Percentiles rank a stretch among this genome's conserved stretches.
Evolutionary conservation across 139 green algal species (phyloP).

Genomic region (Trebouxia sp.): DNA sequence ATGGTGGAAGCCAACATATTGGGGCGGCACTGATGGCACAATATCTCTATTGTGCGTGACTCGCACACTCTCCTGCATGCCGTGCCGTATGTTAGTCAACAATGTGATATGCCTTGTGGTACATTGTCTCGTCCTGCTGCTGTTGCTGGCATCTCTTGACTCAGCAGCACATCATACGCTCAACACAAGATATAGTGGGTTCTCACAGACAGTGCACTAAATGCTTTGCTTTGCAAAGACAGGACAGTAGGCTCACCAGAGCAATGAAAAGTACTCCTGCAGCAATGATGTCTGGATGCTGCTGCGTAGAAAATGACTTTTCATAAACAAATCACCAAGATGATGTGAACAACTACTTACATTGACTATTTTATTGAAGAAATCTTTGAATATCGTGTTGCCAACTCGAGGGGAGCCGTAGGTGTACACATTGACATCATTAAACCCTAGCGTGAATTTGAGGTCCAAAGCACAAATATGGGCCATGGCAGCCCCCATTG

Average conservation of each 20-base stretch:
- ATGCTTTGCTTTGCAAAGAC: background rate
- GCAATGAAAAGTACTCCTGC: conserved; percentile 33
- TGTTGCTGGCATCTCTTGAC: too few species aligned
- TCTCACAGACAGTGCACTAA: too few species aligned
- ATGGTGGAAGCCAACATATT: conserved; percentile 66
- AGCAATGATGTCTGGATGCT: too few species aligned
- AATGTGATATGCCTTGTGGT: too few species aligned
- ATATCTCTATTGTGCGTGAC: conserved; percentile 92
- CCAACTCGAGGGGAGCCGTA: conserved; percentile 87
- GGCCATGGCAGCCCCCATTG: conserved; percentile 65
- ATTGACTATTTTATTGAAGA: conserved; percentile 48
- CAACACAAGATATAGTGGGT: too few species aligned
- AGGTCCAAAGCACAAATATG: conserved; percentile 62
- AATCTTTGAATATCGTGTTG: conserved; percentile 72
- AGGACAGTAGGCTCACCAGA: too few species aligned
- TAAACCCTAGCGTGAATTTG: conserved; percentile 30
- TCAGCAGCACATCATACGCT: too few species aligned
- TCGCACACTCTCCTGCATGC: conserved; percentile 55
- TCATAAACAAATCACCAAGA: too few species aligned
- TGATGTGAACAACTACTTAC: background rate
- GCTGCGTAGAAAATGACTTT: too few species aligned
- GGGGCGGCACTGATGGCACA: conserved; percentile 78
- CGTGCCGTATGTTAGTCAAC: background rate
- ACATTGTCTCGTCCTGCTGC: too few species aligned
- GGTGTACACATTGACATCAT: conserved; percentile 64